Evolutionary conservation across 2,329 filamentous ascomycete genomes (phyloP).

Genomic region (Hymenoscyphus occultus): DNA sequence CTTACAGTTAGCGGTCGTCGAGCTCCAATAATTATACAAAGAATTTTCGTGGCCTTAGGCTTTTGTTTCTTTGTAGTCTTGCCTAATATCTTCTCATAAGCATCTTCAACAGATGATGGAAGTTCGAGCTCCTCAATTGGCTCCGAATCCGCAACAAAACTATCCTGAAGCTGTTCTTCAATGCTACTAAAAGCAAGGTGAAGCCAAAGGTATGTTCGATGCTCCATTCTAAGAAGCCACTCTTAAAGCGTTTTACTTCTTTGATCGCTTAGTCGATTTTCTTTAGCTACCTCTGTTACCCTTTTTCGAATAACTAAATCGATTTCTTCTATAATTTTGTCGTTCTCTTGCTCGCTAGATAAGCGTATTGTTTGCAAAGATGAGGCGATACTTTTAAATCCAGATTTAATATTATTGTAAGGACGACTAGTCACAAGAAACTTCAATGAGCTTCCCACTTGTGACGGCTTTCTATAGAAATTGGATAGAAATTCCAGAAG

Average conservation of each 20-base stretch:
- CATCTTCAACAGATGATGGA: constrained; percentile 32
- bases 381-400: constrained; percentile 26
- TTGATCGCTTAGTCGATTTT: not conserved
- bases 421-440: constrained; percentile 40
- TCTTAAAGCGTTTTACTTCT: not conserved
- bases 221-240: constrained; percentile 8
- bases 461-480: constrained; percentile 12
- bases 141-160: not conserved
- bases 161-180: constrained; percentile 9
- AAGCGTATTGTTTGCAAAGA: constrained; percentile 36
- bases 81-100: constrained; percentile 39
- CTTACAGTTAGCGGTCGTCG: constrained; percentile 35
- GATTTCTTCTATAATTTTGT: constrained; percentile 38
- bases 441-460: constrained; percentile 27
- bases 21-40: constrained; percentile 39
- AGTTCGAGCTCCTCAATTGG: constrained; percentile 5
- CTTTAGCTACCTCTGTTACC: constrained; percentile 10
- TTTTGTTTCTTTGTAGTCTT: constrained; percentile 29
- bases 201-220: constrained; percentile 24
- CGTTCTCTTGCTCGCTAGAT: constrained; percentile 39
- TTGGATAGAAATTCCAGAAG: constrained; percentile 23
- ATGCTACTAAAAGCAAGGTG: constrained; percentile 15
- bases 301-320: constrained; percentile 35
- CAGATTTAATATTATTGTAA: constrained; percentile 32
- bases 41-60: constrained; percentile 32